Base-by-base conservation (phyloP, 2,329 filamentous ascomycete genomes). In the Hypoxylon sp. region DNA sequence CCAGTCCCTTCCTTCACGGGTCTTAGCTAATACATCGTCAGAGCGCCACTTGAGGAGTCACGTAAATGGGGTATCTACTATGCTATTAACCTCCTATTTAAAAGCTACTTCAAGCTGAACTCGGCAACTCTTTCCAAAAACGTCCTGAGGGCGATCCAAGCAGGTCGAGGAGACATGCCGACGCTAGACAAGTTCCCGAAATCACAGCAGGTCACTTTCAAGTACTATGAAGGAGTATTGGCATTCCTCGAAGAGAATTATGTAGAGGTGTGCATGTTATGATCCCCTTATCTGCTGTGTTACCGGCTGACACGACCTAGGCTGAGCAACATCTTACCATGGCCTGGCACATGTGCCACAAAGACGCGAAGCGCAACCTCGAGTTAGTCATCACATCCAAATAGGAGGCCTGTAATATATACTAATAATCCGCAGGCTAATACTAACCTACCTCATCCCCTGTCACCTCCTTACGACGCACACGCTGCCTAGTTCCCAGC, bases 51-150 rank as follows among this genome's bases (percentile, higher is more conserved):
- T 48, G 90, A 94, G 76, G 92, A 97, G 75, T 98, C 95, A 7
- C 90, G 96, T 60, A 99, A 98, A 87, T 99, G 96, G 96, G 97
- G 93, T 6, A 92, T 97, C 52, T 99, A 99, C 83, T 94, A 94
- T 79, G 91, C 95, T 72, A 93, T 94, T 76, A 98, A 97, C 77
- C 87, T 99, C 6, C 85, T 98, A 13, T 99, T 99, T 88, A 98
- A 98, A 82, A 98, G 94, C 1, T 98, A 98, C 80, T 99, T 99
- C 84, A 97, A 93, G 83, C 85, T 98, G 70, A 97, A 97, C 81
- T 93, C 92, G 35, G 91, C 97, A 63, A 90, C 89, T n/a, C 84
- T 98, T 19, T 97, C 91, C 17, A 94, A 96, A 78, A 98, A 96
- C 72, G 91, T 98, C 54, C 85, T 99, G 51, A 93, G 91, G 72